Evolutionary conservation across 2,329 filamentous ascomycete species (phyloP).

Genomic region (Apiospora marii): DNA sequence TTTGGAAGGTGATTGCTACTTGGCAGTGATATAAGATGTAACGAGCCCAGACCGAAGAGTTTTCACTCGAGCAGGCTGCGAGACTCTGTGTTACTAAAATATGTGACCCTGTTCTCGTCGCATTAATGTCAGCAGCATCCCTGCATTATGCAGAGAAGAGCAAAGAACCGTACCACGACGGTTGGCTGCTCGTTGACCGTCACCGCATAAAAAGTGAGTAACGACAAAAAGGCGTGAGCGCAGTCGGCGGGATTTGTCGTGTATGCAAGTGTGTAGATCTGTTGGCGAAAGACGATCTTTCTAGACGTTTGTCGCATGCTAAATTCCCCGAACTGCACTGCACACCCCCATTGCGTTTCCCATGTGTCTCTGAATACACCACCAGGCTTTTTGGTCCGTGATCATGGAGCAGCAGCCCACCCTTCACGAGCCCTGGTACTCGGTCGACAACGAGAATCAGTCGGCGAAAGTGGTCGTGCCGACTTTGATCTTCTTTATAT

Average conservation of each 20-base stretch:
- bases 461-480: background rate
- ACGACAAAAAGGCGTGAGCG: background rate
- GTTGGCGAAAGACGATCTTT: background rate
- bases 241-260: background rate
- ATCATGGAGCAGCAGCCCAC: background rate
- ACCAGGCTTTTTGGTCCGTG: background rate
- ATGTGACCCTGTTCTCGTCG: background rate
- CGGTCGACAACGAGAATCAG: background rate
- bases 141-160: background rate
- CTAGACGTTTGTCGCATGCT: background rate
- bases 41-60: background rate
- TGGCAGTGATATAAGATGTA: background rate
- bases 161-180: background rate
- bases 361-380: background rate
- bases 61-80: background rate
- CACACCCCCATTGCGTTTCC: background rate
- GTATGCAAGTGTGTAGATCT: background rate
- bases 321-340: background rate
- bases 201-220: background rate
- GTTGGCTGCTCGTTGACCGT: background rate
- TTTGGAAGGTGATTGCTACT: background rate
- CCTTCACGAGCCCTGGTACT: constrained; percentile 1
- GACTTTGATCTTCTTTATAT: background rate
- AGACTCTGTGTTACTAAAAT: background rate
- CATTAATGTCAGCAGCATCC: background rate